Conservation (phyloP, 192 early-diverging fungal genomes). For the Chytriomyces confervae region DNA sequence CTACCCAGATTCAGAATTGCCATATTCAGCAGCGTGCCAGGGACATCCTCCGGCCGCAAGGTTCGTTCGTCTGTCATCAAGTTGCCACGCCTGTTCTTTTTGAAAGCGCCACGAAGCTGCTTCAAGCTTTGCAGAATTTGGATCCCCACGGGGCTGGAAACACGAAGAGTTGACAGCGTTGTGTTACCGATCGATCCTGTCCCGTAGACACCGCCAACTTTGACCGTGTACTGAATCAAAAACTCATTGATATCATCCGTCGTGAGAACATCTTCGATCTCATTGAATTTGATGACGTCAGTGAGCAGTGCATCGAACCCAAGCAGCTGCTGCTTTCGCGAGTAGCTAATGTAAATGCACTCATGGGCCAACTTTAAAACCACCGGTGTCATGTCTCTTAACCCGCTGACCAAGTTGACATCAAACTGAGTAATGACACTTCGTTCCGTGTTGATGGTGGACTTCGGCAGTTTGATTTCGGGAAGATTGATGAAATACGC, state of each 20-base stretch:
- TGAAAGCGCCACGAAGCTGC: constrained; percentile 72
- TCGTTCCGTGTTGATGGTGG: constrained; percentile 69
- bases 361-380: constrained; percentile 83
- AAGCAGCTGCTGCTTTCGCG: constrained; percentile 78
- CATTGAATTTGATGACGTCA: constrained; percentile 86
- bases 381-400: constrained; percentile 71
- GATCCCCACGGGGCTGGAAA: constrained; percentile 78
- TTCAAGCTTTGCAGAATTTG: constrained; percentile 71
- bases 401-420: constrained; percentile 63
- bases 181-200: constrained; percentile 18
- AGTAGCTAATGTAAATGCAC: constrained; percentile 76
- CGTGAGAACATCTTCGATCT: constrained; percentile 74
- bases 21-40: constrained; percentile 91
- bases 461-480: constrained; percentile 78
- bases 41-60: constrained; percentile 85
- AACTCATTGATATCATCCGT: constrained; percentile 77
- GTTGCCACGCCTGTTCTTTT: constrained; percentile 66
- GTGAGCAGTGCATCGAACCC: constrained; percentile 76
- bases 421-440: constrained; percentile 58
- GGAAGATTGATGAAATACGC: constrained; percentile 73
- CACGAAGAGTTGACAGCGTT: constrained; percentile 53
- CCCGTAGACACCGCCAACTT: constrained; percentile 30
- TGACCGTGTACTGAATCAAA: constrained; percentile 70
- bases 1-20: constrained; percentile 87
- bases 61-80: constrained; percentile 66